Evolutionary conservation across 2,329 filamentous ascomycete species (phyloP).

Genomic region (Nemania sp.): DNA sequence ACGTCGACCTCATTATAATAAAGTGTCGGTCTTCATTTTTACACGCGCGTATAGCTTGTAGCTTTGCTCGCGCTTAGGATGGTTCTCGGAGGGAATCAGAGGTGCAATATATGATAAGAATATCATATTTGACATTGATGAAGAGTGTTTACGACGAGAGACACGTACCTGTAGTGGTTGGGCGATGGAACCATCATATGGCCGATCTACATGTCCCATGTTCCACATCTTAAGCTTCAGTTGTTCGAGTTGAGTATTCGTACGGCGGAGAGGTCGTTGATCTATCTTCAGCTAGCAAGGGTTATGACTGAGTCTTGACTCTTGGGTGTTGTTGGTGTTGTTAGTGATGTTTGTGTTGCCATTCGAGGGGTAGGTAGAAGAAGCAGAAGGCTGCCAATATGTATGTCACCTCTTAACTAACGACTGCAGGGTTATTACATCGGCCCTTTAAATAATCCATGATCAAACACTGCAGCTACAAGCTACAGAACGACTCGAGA

Average conservation of each 20-base stretch:
- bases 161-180: conserved; percentile 34
- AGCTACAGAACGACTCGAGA: conserved; percentile 10
- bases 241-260: conserved; percentile 14
- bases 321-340: too few species aligned
- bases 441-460: conserved; percentile 29
- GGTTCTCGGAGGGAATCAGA: background rate
- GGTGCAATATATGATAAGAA: background rate
- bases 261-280: conserved; percentile 1
- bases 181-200: conserved; percentile 30
- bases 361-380: conserved; percentile 10
- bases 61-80: background rate
- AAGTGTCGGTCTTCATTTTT: background rate
- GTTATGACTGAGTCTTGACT: conserved; percentile 4
- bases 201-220: conserved; percentile 31
- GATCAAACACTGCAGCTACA: conserved; percentile 9
- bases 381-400: conserved; percentile 15
- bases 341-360: conserved; percentile 17
- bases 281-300: conserved; percentile 9
- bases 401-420: conserved; percentile 10
- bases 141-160: conserved; percentile 3
- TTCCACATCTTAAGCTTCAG: conserved; percentile 30
- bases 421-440: conserved; percentile 16
- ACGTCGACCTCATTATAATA: background rate
- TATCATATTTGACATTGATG: background rate
- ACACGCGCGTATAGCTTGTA: background rate